These are phyloP conservation scores for Pseudogymnoascus sp. DNA, from an alignment of 2,329 filamentous ascomycete genomes.

Conservation along the genomic window DNA sequence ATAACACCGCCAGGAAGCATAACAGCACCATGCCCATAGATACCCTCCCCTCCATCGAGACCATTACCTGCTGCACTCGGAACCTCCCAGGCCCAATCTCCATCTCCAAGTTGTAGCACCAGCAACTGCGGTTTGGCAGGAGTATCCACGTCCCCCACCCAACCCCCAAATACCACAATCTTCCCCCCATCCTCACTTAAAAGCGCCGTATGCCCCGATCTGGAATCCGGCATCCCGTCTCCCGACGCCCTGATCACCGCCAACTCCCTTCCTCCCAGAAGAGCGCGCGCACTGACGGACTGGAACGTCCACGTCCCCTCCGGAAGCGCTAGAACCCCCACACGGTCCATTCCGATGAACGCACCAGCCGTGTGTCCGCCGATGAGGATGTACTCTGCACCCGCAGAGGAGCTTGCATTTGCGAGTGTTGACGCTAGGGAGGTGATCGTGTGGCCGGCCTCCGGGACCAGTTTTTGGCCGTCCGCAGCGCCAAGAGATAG, in stretches of 20 bases:
- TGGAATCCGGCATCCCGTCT: conserved; percentile 52
- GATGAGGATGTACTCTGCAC: conserved; percentile 70
- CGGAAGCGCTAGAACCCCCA: conserved; percentile 79
- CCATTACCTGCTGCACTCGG: conserved; percentile 37
- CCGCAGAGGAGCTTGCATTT: conserved; percentile 50
- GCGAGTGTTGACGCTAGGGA: conserved; percentile 61
- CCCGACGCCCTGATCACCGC: conserved; percentile 29
- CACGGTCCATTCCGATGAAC: conserved; percentile 90
- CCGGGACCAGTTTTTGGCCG: conserved; percentile 61
- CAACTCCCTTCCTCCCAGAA: conserved; percentile 37
- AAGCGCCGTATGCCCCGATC: conserved; percentile 83
- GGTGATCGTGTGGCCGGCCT: conserved; percentile 82
- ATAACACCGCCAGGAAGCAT: conserved; percentile 59
- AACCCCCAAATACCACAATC: conserved; percentile 79
- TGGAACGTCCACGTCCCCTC: conserved; percentile 83
- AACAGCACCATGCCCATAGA: conserved; percentile 57
- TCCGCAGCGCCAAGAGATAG: conserved; percentile 37
- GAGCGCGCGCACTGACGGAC: conserved; percentile 44
- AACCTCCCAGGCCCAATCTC: conserved; percentile 62
- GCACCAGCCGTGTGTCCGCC: conserved; percentile 77
- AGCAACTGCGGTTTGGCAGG: conserved; percentile 76
- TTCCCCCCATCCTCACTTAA: conserved; percentile 68
- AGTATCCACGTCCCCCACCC: conserved; percentile 73
- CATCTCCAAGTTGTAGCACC: conserved; percentile 64
- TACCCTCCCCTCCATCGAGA: conserved; percentile 37